phyloP scores from a whole-genome alignment of 768 basidiomycete genomes.

The Neoboletus brunneissimus region DNA sequence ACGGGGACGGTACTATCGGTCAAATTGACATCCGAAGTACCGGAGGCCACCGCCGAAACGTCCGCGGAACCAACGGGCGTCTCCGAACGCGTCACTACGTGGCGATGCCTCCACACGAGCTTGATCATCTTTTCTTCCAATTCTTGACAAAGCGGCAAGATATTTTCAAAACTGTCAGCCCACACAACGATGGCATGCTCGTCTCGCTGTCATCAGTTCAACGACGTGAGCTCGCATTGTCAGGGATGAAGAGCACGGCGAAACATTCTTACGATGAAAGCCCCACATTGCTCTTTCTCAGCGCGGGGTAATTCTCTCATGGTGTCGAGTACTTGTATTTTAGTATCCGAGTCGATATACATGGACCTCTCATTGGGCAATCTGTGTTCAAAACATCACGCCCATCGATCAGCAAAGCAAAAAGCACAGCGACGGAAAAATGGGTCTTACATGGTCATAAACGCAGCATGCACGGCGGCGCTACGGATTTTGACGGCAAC shows the following conservation, averaged over 20 bases:
- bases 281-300: slow-evolving; percentile 89
- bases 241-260: too few species aligned
- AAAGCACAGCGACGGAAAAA: not conserved
- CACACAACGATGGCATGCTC: slow-evolving; percentile 80
- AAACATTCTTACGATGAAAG: slow-evolving; percentile 65
- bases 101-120: slow-evolving; percentile 66
- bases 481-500: slow-evolving; percentile 79
- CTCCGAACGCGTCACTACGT: slow-evolving; percentile 12
- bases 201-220: slow-evolving; percentile 52
- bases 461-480: slow-evolving; percentile 78
- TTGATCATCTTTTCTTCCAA: slow-evolving; percentile 79
- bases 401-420: not conserved
- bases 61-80: slow-evolving; percentile 25
- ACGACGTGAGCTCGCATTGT: not conserved
- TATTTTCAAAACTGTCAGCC: slow-evolving; percentile 77
- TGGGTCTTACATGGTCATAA: slow-evolving; percentile 57
- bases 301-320: slow-evolving; percentile 67
- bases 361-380: slow-evolving; percentile 52
- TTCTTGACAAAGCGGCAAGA: slow-evolving; percentile 67
- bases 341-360: slow-evolving; percentile 73
- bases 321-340: slow-evolving; percentile 80
- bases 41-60: slow-evolving; percentile 43
- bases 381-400: slow-evolving; percentile 32
- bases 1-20: slow-evolving; percentile 38
- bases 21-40: slow-evolving; percentile 53